Evolutionary conservation across 1,284 basidiomycete species (phyloP), one percentile per base, ranked within the genome.

Genomic region (Coriolopsis trogii): DNA sequence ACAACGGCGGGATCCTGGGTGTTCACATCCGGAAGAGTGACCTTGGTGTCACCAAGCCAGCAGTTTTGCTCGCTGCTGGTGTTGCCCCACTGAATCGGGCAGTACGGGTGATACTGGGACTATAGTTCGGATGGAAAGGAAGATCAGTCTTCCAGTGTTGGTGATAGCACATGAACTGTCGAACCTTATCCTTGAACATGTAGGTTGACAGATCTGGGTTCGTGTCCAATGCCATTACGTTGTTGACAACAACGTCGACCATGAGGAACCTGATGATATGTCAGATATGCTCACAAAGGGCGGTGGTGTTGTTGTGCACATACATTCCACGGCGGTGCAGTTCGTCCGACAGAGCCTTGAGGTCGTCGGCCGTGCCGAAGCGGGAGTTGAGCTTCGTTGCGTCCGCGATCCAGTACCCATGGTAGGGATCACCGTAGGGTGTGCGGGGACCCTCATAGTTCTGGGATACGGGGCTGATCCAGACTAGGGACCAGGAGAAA

Each of bases 181-280:
- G n/a, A n/a, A 81, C 82, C 62, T 73, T 51, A 36, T 85, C 73
- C 61, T 83, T 84, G 76, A 88, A 87, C 68, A 83, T 75, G 67
- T 81, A 88, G 3, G 69, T 68, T 13, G 84, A 84, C 48, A 80
- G 75, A 60, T 85, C 81, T 12, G 83, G 81, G 6, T 71, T 74
- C 15, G 70, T 74, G 6, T 80, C 76, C 9, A 79, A 77, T 1
- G 84, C 71, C 71, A 89, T 89, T 31, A 90, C 79, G 66, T 89
- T 84, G 70, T 92, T 91, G 29, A 90, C 81, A 20, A 89, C 89
- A 34, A 91, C 73, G 64, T 91, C 89, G 47, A 91, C 82, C 90
- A 92, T 91, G 57, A 91, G 72, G 63, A 82, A 85, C 80, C 78
- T 81, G 29, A 3, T 26, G 42, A 3, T 41, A 24, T 13, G 33